Evolutionary conservation across 768 basidiomycete species (phyloP).

Genomic region (Lentinula boryana): DNA sequence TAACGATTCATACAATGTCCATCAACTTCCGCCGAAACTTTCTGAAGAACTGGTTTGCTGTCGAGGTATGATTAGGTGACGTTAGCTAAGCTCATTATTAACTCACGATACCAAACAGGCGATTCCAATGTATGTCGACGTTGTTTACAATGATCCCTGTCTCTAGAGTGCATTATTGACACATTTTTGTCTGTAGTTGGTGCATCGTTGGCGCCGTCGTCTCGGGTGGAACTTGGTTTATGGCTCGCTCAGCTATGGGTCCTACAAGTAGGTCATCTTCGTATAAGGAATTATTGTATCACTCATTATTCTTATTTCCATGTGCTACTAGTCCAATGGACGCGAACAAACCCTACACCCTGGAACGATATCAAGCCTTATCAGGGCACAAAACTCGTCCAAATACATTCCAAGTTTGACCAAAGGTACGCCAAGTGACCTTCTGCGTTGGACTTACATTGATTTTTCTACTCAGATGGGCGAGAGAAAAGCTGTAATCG

Average conservation of each 20-base stretch:
- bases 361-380: constrained; percentile 78
- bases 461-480: constrained; percentile 47
- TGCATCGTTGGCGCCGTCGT: constrained; percentile 43
- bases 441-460: not conserved
- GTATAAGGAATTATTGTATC: not conserved
- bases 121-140: constrained; percentile 37
- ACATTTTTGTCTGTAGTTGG: constrained; percentile 24
- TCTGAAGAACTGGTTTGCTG: constrained; percentile 7
- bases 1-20: not conserved
- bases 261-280: constrained; percentile 18
- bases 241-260: constrained; percentile 32
- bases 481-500: constrained; percentile 60
- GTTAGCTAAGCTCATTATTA: not conserved
- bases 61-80: not conserved
- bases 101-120: constrained; percentile 24
- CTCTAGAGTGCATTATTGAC: not conserved
- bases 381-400: constrained; percentile 67
- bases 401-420: constrained; percentile 69
- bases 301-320: not conserved
- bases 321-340: constrained; percentile 47
- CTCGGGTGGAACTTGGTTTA: constrained; percentile 38
- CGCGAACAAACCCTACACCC: constrained; percentile 77
- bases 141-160: not conserved
- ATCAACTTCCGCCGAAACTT: not conserved
- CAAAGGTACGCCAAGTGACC: constrained; percentile 49